Conservation (phyloP, 1,284 basidiomycete genomes). For the Marasmius oreades region DNA sequence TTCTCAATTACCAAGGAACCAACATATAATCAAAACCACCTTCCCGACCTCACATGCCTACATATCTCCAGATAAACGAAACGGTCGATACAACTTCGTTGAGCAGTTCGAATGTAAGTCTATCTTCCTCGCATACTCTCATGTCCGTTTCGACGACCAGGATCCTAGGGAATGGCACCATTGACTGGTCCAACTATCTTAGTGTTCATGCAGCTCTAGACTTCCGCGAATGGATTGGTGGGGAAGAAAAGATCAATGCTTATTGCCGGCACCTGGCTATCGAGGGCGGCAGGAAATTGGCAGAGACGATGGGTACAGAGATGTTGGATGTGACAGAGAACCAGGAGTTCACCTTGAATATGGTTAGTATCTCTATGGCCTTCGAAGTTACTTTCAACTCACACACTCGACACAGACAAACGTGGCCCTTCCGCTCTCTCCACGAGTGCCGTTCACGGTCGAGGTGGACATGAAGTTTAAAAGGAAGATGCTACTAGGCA, state of each 20-base stretch:
- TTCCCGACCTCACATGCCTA: slow-evolving; percentile 74
- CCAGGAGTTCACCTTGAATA: slow-evolving; percentile 62
- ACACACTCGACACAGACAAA: slow-evolving; percentile 38
- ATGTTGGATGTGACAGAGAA: slow-evolving; percentile 54
- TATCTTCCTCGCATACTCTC: slow-evolving; percentile 9
- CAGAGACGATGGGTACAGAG: slow-evolving; percentile 61
- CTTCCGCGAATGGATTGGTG: slow-evolving; percentile 80
- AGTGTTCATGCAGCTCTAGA: slow-evolving; percentile 63
- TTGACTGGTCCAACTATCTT: slow-evolving; percentile 53
- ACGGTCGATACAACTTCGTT: slow-evolving; percentile 43
- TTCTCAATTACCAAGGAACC: slow-evolving; percentile 53
- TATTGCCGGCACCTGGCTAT: slow-evolving; percentile 78
- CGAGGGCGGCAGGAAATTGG: slow-evolving; percentile 65
- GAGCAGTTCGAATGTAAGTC: slow-evolving; percentile 57
- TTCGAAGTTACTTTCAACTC: background rate
- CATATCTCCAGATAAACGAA: slow-evolving; percentile 34
- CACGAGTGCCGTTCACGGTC: slow-evolving; percentile 24
- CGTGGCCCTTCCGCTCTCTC: slow-evolving; percentile 51
- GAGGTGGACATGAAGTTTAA: slow-evolving; percentile 33
- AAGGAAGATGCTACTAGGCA: slow-evolving; percentile 35
- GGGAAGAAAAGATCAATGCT: slow-evolving; percentile 73
- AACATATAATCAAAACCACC: slow-evolving; percentile 69
- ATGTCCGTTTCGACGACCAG: slow-evolving; percentile 9
- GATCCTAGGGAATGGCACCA: slow-evolving; percentile 67
- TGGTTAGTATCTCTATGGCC: slow-evolving; percentile 47